Evolutionary conservation across 139 green algal species (phyloP).

Genomic region (Nannochloris sp.): DNA sequence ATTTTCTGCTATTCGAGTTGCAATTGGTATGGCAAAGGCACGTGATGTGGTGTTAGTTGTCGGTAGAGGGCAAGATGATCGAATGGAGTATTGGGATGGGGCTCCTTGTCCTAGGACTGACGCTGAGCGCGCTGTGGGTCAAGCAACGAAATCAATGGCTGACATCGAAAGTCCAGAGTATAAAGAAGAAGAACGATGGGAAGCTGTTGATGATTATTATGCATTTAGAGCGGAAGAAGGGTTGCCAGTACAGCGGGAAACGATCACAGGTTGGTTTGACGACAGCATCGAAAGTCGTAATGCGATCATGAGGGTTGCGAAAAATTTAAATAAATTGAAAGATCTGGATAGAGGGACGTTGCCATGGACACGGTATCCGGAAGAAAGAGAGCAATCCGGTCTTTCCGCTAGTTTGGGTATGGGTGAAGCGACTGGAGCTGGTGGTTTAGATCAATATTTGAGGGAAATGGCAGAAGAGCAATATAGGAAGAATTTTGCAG

Average conservation of each 20-base stretch:
- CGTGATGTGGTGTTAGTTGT: conserved; percentile 85
- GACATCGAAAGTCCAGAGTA: neutral
- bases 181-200: neutral
- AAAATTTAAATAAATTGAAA: conserved; percentile 15
- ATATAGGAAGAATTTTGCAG: neutral
- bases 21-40: conserved; percentile 80
- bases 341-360: conserved; percentile 17
- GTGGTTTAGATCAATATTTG: neutral
- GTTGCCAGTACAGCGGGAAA: conserved; percentile 12
- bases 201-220: conserved; percentile 6
- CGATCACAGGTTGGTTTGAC: conserved; percentile 76
- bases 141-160: conserved; percentile 4
- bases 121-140: neutral
- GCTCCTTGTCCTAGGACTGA: conserved; percentile 3
- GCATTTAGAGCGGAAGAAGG: neutral
- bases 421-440: neutral
- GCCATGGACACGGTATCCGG: conserved; percentile 30
- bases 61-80: conserved; percentile 80
- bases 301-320: conserved; percentile 57
- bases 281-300: conserved; percentile 75
- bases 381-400: conserved; percentile 15
- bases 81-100: conserved; percentile 51
- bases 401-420: neutral
- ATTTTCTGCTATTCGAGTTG: conserved; percentile 78
- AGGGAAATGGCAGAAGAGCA: neutral